These are phyloP conservation scores for Lachancea fermentati DNA, from an alignment of 805 yeast genomes.

Conservation along the genomic window DNA sequence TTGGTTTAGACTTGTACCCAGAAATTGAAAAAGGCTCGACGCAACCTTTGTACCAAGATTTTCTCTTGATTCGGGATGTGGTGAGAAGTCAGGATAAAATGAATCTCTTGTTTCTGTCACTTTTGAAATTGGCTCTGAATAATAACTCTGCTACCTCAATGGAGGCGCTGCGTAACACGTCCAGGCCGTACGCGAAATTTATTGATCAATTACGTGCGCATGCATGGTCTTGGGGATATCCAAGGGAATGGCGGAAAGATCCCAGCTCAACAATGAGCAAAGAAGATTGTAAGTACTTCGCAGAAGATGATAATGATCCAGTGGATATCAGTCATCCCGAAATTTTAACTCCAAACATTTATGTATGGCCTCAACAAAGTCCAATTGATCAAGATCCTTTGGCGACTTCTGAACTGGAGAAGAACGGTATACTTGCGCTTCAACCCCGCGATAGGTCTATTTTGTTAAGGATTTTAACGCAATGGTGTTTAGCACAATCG, in stretches of 20 bases:
- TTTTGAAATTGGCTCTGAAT: constrained; percentile 22
- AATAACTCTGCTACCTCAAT: constrained; percentile 9
- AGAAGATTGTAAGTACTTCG: constrained; percentile 5
- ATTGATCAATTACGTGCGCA: constrained; percentile 19
- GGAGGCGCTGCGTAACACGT: constrained; percentile 11
- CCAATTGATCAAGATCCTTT: constrained; percentile 22
- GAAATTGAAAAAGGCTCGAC: constrained; percentile 14
- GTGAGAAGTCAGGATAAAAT: constrained; percentile 23
- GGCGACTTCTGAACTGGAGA: constrained; percentile 18
- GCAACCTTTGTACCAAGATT: constrained; percentile 20
- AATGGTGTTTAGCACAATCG: constrained; percentile 25
- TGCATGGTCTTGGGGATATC: constrained; percentile 27
- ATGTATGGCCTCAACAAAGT: constrained; percentile 15
- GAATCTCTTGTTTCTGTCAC: constrained; percentile 23
- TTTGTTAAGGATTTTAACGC: constrained; percentile 19
- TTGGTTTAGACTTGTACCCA: constrained; percentile 26
- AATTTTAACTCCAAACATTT: constrained; percentile 19
- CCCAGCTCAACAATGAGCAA: constrained; percentile 6
- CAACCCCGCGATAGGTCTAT: constrained; percentile 25
- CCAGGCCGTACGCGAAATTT: constrained; percentile 20
- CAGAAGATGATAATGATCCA: constrained; percentile 14
- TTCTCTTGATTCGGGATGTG: constrained; percentile 15
- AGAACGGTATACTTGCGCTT: constrained; percentile 22
- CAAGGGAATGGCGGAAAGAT: constrained; percentile 25
- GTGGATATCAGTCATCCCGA: constrained; percentile 19